Percentiles rank a stretch among this genome's conserved stretches.
Evolutionary conservation across 805 yeast genomes (phyloP).

Genomic region (Candida nemodendra): DNA sequence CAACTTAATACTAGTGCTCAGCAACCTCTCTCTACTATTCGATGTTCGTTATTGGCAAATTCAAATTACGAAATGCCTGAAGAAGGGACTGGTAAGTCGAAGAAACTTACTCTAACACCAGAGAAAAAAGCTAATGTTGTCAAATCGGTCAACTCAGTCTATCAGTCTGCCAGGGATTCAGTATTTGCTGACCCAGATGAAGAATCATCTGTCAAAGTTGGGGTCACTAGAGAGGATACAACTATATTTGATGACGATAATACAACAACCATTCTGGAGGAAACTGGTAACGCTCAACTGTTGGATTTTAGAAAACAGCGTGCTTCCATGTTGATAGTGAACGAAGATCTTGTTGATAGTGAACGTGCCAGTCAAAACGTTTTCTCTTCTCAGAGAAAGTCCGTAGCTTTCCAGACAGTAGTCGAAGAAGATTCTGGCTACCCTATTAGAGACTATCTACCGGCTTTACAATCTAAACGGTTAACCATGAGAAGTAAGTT

Average conservation of each 20-base stretch:
- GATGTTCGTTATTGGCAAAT: slow-evolving; percentile 29
- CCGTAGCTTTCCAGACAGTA: slow-evolving; percentile 6
- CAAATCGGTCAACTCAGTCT: background rate
- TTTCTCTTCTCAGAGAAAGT: slow-evolving; percentile 1
- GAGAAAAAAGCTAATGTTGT: slow-evolving; percentile 18
- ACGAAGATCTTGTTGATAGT: slow-evolving; percentile 2
- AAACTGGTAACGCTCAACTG: slow-evolving; percentile 5
- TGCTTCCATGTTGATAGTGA: slow-evolving; percentile 4
- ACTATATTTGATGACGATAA: slow-evolving; percentile 22
- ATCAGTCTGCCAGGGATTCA: slow-evolving; percentile 16
- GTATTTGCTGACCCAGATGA: slow-evolving; percentile 30
- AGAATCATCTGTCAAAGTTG: background rate
- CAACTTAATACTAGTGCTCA: slow-evolving; percentile 18
- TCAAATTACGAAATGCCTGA: slow-evolving; percentile 29
- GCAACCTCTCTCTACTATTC: slow-evolving; percentile 21
- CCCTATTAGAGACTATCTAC: background rate
- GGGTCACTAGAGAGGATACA: slow-evolving; percentile 15
- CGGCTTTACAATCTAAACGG: slow-evolving; percentile 5
- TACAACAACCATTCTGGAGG: slow-evolving; percentile 9
- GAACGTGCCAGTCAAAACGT: background rate
- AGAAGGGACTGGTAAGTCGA: slow-evolving; percentile 14
- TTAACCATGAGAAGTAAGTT: slow-evolving; percentile 13
- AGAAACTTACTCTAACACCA: slow-evolving; percentile 27
- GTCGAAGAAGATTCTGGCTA: slow-evolving; percentile 10
- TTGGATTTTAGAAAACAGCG: slow-evolving; percentile 8